A percentile compares a stretch with the other conserved stretches of the same genome.
Conservation (phyloP, 768 basidiomycete species). For the Naganishia onofrii region DNA sequence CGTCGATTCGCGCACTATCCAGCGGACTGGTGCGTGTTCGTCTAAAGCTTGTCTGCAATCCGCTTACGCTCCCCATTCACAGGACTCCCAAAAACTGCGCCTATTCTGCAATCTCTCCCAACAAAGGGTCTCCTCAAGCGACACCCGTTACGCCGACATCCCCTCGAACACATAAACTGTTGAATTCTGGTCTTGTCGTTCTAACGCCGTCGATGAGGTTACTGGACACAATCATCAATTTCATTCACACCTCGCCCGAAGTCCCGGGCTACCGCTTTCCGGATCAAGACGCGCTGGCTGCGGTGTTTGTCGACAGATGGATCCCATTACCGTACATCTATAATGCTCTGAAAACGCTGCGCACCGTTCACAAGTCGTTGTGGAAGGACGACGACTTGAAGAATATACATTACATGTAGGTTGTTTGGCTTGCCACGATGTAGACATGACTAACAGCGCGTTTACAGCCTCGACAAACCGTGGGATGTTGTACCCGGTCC, state of each 20-base stretch:
- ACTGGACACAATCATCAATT: conserved; percentile 59
- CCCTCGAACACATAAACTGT: conserved; percentile 73
- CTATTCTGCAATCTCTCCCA: conserved; percentile 61
- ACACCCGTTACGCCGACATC: conserved; percentile 47
- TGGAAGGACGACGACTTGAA: conserved; percentile 85
- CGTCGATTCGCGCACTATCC: conserved; percentile 81
- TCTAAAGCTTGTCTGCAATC: background rate
- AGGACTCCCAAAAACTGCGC: conserved; percentile 94
- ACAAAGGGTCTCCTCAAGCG: conserved; percentile 57
- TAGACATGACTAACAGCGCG: background rate
- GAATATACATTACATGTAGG: conserved; percentile 57
- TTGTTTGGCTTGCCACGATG: background rate
- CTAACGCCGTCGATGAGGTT: conserved; percentile 68
- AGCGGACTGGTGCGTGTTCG: conserved; percentile 65
- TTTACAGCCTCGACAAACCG: conserved; percentile 49
- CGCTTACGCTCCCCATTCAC: conserved; percentile 12
- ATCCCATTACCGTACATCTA: conserved; percentile 45
- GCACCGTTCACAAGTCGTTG: conserved; percentile 62
- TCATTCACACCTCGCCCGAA: conserved; percentile 61
- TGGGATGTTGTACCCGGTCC: conserved; percentile 41
- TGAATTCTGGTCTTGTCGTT: conserved; percentile 86
- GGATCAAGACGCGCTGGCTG: conserved; percentile 87
- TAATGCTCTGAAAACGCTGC: conserved; percentile 87
- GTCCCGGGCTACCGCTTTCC: conserved; percentile 68
- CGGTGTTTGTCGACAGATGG: conserved; percentile 65